phyloP scores from a whole-genome alignment of 1,284 basidiomycete genomes.

The Schizopora paradoxa region DNA sequence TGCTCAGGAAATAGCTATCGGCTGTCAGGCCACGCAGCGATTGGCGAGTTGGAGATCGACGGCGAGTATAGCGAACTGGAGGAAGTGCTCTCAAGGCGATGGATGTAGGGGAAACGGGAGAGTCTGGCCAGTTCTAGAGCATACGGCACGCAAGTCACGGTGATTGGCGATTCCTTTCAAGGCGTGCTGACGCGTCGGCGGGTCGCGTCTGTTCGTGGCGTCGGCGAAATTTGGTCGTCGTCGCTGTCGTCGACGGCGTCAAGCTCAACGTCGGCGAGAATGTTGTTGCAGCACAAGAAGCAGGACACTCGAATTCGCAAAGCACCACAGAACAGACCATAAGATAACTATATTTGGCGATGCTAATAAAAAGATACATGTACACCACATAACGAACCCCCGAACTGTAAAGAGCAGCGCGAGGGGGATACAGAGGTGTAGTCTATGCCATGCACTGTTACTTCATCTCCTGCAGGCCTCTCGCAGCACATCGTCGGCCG shows the following conservation, averaged over 20 bases:
- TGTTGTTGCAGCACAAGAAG: slow-evolving; percentile 13
- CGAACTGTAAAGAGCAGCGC: slow-evolving; percentile 44
- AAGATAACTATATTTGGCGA: slow-evolving; percentile 2
- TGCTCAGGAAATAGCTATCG: not conserved
- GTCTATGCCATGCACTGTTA: slow-evolving; percentile 82
- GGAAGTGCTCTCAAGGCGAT: too few relatives aligned
- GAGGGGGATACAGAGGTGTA: slow-evolving; percentile 83
- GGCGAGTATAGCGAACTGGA: too few relatives aligned
- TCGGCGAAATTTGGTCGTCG: not conserved
- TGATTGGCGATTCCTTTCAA: too few relatives aligned
- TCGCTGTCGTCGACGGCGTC: not conserved
- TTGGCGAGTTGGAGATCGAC: not conserved
- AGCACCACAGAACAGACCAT: not conserved
- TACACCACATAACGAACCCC: slow-evolving; percentile 84
- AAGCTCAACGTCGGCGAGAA: too few relatives aligned
- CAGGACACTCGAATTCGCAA: not conserved
- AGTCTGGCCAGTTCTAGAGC: too few relatives aligned
- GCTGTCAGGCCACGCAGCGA: not conserved
- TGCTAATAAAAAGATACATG: slow-evolving; percentile 38
- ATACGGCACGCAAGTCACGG: too few relatives aligned
- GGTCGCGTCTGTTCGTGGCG: too few relatives aligned
- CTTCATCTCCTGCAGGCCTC: slow-evolving; percentile 86
- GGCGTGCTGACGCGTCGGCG: too few relatives aligned
- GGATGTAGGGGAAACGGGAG: too few relatives aligned
- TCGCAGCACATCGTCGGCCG: slow-evolving; percentile 51